Evolutionary conservation across 2,329 filamentous ascomycete genomes (phyloP).

Genomic region (Epichloe gansuensis): DNA sequence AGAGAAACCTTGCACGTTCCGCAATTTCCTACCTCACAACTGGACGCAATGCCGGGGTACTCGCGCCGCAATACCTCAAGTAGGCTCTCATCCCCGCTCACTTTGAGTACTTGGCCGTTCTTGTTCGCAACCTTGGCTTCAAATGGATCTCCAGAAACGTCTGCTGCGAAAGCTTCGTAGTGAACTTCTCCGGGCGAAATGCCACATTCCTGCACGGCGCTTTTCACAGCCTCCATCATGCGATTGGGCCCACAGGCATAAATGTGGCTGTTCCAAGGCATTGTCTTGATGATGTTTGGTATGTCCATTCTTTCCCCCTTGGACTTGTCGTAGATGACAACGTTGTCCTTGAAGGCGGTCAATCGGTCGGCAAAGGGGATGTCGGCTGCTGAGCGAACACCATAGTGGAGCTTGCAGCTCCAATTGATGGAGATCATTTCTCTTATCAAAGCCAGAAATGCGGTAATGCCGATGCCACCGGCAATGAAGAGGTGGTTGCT

Average conservation of each 20-base stretch:
- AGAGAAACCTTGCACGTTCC: conserved; percentile 36
- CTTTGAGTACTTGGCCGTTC: conserved; percentile 27
- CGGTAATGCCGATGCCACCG: conserved; percentile 54
- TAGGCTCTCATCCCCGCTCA: conserved; percentile 35
- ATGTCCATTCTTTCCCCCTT: conserved; percentile 43
- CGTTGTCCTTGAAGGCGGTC: conserved; percentile 25
- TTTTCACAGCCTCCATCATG: conserved; percentile 40
- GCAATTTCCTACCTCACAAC: conserved; percentile 42
- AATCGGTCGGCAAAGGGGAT: conserved; percentile 41
- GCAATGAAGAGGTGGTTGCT: conserved; percentile 50
- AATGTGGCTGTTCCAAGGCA: conserved; percentile 42
- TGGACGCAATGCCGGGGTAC: conserved; percentile 31
- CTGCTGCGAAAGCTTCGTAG: conserved; percentile 45
- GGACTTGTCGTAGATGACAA: conserved; percentile 39
- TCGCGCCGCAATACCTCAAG: conserved; percentile 33
- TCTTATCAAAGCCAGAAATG: conserved; percentile 41
- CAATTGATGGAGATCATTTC: conserved; percentile 30
- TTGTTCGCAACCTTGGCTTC: conserved; percentile 37
- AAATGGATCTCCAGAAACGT: conserved; percentile 45
- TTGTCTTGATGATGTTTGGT: conserved; percentile 30
- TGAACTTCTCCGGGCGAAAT: conserved; percentile 41
- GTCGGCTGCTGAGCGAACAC: conserved; percentile 37
- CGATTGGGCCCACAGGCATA: conserved; percentile 48
- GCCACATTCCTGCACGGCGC: conserved; percentile 26
- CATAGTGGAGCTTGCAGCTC: conserved; percentile 44